Base-by-base conservation (phyloP, 2,329 filamentous ascomycete species). In the Fusarium metavorans region DNA sequence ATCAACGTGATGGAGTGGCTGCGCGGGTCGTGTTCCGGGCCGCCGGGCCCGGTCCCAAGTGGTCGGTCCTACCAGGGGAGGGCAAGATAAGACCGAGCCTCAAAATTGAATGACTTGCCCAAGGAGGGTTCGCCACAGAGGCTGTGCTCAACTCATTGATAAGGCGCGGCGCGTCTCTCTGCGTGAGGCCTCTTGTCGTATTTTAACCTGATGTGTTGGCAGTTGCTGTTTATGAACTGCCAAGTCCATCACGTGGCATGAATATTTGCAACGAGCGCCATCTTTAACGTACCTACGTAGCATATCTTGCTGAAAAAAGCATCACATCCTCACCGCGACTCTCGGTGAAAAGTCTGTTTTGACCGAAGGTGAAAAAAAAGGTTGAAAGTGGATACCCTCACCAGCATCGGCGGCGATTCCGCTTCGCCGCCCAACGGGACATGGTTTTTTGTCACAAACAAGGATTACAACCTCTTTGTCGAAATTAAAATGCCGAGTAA, bases 51-150 rank as follows among this genome's bases (percentile, higher is more conserved):
- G 57, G 74, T 63, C 52, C 72, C 72, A 71, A 66, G 41, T 73
- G 70, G 67, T 74, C 63, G 73, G 72, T 39, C 41, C 56, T 48
- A 45, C 27, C 45, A 65, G 56, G 70, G 70, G 60, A 5, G 8
- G 8, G 30, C 5, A 32, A 34, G 76, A 76, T 78, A 78, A 77
- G 71, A 58, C 76, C 73, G 76, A 78, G 76, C 76, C 75, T 78
- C 75, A 78, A 64, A 37, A 37, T 37, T 37, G 35, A 37, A 37
- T 37, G 35, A 37, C 16, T 13, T 37, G 35, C 34, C 34, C 34
- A 35, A 14, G 34, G 34, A 56, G n/a, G 64, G 61, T 61, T 74
- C 68, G 71, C 64, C 66, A 75, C 62, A 23, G 27, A 57, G 69
- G 63, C 63, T 60, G 54, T 66, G 66, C 43, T 56, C 2, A 37